Percentiles rank a stretch among this genome's conserved stretches.
Evolutionary conservation across 129 eudicot species (phyloP).

Genomic region (Deinandra increscens): DNA sequence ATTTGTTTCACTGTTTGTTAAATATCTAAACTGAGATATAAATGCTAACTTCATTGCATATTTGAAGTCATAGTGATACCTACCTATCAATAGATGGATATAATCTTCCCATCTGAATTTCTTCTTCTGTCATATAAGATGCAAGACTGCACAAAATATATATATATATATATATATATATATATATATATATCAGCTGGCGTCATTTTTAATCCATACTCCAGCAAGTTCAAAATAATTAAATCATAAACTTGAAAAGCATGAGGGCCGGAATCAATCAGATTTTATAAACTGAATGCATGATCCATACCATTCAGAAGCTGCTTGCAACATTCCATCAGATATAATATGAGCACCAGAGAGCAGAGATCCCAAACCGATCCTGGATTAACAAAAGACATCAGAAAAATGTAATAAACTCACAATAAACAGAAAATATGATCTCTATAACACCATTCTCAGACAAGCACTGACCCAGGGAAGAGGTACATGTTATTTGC

Average conservation of each 20-base stretch:
- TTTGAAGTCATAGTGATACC: slow-evolving; percentile 37
- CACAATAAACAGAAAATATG: background rate
- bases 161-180: no score
- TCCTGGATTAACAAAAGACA: slow-evolving; percentile 44
- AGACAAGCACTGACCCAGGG: slow-evolving; percentile 70
- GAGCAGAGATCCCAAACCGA: slow-evolving; percentile 92
- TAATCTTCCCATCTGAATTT: slow-evolving; percentile 75
- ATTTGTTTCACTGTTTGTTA: no score
- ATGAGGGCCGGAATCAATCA: no score
- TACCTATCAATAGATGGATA: slow-evolving; percentile 90
- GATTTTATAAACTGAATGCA: background rate
- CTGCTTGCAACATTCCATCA: slow-evolving; percentile 95
- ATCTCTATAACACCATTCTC: background rate
- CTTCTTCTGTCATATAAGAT: slow-evolving; percentile 92
- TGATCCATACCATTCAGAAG: slow-evolving; percentile 80
- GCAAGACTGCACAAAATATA: slow-evolving; percentile 69
- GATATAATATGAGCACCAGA: slow-evolving; percentile 92
- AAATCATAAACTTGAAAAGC: background rate
- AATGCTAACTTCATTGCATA: background rate
- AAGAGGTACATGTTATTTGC: slow-evolving; percentile 99
- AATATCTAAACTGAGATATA: background rate
- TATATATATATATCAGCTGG: no score
- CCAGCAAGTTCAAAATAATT: background rate
- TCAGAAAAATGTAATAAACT: slow-evolving; percentile 1
- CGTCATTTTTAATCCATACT: background rate